phyloP scores from a whole-genome alignment of 2,329 filamentous ascomycete genomes.

The Colletotrichum spinosum region DNA sequence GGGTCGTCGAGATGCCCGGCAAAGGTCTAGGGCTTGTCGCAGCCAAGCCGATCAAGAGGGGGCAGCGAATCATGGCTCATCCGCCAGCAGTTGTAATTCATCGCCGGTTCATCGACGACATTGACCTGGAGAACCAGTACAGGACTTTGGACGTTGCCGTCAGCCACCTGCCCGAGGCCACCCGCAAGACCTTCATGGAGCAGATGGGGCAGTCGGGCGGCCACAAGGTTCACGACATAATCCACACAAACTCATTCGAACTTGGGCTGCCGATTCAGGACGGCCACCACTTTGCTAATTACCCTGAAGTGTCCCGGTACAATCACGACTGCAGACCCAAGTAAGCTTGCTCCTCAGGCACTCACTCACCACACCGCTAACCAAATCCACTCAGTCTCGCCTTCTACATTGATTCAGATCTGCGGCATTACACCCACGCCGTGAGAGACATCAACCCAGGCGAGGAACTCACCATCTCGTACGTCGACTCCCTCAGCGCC shows the following conservation, averaged over 20 bases:
- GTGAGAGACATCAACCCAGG: constrained; percentile 47
- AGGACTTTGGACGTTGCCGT: constrained; percentile 43
- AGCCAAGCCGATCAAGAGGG: constrained; percentile 43
- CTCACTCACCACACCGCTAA: constrained; percentile 21
- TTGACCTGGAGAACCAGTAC: constrained; percentile 41
- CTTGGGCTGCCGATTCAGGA: constrained; percentile 33
- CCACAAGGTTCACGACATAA: constrained; percentile 42
- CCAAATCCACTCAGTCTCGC: constrained; percentile 44
- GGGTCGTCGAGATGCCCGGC: constrained; percentile 40
- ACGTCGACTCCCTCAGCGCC: constrained; percentile 33
- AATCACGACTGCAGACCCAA: constrained; percentile 52
- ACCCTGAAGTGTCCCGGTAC: constrained; percentile 41
- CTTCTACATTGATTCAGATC: constrained; percentile 44
- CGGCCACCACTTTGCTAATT: constrained; percentile 42
- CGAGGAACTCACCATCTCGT: constrained; percentile 51
- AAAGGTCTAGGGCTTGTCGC: constrained; percentile 49
- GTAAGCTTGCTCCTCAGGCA: constrained; percentile 38
- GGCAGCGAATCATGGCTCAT: constrained; percentile 47
- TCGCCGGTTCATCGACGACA: constrained; percentile 37
- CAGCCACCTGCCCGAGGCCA: constrained; percentile 41
- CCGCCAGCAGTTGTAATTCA: constrained; percentile 46
- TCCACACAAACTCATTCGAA: constrained; percentile 50
- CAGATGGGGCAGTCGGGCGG: constrained; percentile 41
- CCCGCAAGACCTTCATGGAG: constrained; percentile 39
- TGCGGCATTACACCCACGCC: constrained; percentile 50